A percentile compares a stretch with the other conserved stretches of the same genome.
Evolutionary conservation across 345 rosid genomes (phyloP).

Genomic region (Eucalyptus victrix): DNA sequence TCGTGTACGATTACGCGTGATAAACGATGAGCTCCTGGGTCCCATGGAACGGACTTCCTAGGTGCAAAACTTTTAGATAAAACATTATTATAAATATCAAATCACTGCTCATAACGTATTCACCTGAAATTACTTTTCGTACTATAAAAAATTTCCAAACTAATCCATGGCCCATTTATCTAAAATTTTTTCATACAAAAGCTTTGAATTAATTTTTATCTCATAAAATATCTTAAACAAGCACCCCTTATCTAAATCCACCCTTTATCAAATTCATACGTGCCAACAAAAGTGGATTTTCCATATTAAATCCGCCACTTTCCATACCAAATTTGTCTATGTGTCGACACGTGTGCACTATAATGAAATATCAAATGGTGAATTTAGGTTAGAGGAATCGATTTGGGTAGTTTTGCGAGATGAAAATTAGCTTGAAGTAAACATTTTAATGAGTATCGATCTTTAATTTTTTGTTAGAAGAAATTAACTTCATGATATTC

Average conservation of each 20-base stretch:
- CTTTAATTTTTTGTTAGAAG: background rate
- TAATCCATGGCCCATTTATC: background rate
- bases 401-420: background rate
- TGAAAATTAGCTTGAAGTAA: background rate
- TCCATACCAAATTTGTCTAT: background rate
- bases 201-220: too few species aligned
- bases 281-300: background rate
- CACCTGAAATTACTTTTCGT: background rate
- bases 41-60: background rate
- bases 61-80: background rate
- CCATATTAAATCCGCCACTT: accelerated
- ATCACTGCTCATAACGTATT: background rate
- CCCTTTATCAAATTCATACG: background rate
- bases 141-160: too few species aligned
- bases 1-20: background rate
- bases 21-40: background rate
- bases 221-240: background rate
- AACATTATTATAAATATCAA: background rate
- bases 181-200: background rate
- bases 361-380: background rate
- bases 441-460: accelerated
- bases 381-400: accelerated
- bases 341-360: accelerated
- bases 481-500: accelerated
- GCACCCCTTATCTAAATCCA: background rate